Conservation (phyloP, 768 basidiomycete species). For the Serendipita indica region DNA sequence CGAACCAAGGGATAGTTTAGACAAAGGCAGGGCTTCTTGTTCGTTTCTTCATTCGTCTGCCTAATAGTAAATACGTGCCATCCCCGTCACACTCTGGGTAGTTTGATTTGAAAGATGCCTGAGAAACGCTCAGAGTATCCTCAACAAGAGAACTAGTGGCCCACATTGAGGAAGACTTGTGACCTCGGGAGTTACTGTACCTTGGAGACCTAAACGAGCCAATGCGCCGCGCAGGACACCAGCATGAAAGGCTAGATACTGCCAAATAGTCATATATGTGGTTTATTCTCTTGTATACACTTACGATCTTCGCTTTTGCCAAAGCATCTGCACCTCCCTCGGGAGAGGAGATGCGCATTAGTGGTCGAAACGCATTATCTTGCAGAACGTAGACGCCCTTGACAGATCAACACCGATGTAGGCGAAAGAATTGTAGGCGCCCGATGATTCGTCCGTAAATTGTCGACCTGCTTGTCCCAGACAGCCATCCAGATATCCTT, state of each 20-base stretch:
- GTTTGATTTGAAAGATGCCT: constrained; percentile 77
- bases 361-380: constrained; percentile 79
- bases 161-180: constrained; percentile 74
- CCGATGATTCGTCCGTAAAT: constrained; percentile 85
- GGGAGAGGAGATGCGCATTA: constrained; percentile 67
- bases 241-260: constrained; percentile 73
- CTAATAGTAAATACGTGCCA: too few species aligned
- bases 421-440: constrained; percentile 28
- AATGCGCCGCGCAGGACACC: constrained; percentile 79
- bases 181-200: constrained; percentile 64
- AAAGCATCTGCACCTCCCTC: constrained; percentile 61
- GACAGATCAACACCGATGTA: neutral
- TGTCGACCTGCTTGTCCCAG: constrained; percentile 93
- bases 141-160: constrained; percentile 16
- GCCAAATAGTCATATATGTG: neutral
- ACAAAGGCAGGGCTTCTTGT: neutral
- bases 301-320: constrained; percentile 53
- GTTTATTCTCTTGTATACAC: constrained; percentile 17
- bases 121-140: neutral
- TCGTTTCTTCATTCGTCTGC: neutral
- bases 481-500: constrained; percentile 89
- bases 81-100: constrained; percentile 38
- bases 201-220: constrained; percentile 57
- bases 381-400: constrained; percentile 90
- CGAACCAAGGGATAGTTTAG: neutral